phyloP scores from a whole-genome alignment of 2,329 filamentous ascomycete genomes.

The Bipolaris oryzae region DNA sequence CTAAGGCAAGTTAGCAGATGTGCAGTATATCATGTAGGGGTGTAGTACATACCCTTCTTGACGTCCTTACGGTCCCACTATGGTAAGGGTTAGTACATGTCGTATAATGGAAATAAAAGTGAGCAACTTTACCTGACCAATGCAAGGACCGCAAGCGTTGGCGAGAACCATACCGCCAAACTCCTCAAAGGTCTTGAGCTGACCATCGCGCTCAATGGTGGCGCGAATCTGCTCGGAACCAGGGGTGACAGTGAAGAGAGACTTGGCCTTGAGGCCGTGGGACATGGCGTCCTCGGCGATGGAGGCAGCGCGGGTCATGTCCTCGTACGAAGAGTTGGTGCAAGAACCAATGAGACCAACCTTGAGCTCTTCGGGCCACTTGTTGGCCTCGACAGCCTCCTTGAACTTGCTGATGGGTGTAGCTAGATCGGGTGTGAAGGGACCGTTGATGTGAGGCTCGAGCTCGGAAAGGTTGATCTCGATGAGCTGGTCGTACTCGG shows the following conservation, averaged over 20 bases:
- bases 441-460: slow-evolving; percentile 98
- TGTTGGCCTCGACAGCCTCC: slow-evolving; percentile 89
- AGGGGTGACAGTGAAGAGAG: slow-evolving; percentile 92
- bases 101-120: not conserved
- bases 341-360: slow-evolving; percentile 97
- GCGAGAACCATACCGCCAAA: slow-evolving; percentile 94
- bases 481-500: slow-evolving; percentile 93
- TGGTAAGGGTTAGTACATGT: slow-evolving; percentile 1
- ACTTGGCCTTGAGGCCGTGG: slow-evolving; percentile 92
- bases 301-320: slow-evolving; percentile 91
- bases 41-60: slow-evolving; percentile 68
- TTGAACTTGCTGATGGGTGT: slow-evolving; percentile 98
- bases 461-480: slow-evolving; percentile 95
- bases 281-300: slow-evolving; percentile 89
- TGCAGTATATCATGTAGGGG: too few species aligned
- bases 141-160: slow-evolving; percentile 77
- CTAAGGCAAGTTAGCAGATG: too few species aligned
- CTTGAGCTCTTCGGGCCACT: slow-evolving; percentile 96
- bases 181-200: slow-evolving; percentile 93
- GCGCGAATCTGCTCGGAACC: slow-evolving; percentile 95
- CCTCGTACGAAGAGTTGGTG: slow-evolving; percentile 89
- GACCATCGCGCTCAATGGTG: slow-evolving; percentile 84
- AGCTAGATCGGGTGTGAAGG: slow-evolving; percentile 96
- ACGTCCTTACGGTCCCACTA: slow-evolving; percentile 95
- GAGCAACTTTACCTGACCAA: slow-evolving; percentile 58